These are phyloP conservation scores for Vicia sativa DNA, from an alignment of 306 rosid species.

Conservation along the genomic window DNA sequence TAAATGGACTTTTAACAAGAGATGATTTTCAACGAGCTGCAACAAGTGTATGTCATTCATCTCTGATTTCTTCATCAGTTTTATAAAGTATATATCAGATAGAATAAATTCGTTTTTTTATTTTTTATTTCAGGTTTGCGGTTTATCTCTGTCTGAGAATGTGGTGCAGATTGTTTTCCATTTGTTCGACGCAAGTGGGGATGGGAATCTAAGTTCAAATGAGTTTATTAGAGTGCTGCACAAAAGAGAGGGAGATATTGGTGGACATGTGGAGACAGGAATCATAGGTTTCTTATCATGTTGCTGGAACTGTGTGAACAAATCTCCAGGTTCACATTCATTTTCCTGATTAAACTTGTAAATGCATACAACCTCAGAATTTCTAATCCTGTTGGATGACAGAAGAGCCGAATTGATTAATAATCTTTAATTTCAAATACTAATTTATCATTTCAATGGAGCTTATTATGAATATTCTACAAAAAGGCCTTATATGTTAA, in stretches of 20 bases:
- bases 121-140: constrained; percentile 62
- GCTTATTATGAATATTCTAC: neutral
- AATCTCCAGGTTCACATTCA: constrained; percentile 18
- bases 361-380: neutral
- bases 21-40: constrained; percentile 84
- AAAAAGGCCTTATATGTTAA: neutral
- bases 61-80: constrained; percentile 18
- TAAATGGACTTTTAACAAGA: constrained; percentile 63
- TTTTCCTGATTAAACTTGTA: constrained; percentile 28
- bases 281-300: constrained; percentile 50
- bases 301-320: constrained; percentile 37
- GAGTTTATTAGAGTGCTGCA: constrained; percentile 71
- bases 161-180: constrained; percentile 74
- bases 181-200: constrained; percentile 71
- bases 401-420: neutral
- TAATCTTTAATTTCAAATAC: neutral
- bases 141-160: constrained; percentile 53
- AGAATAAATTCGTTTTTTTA: neutral
- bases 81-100: neutral
- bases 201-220: constrained; percentile 61
- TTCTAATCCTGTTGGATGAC: neutral
- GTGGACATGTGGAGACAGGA: constrained; percentile 65
- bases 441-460: neutral
- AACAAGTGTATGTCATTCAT: constrained; percentile 50
- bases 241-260: constrained; percentile 60